Percentiles rank a stretch among this genome's conserved stretches.
These are phyloP conservation scores for Peronospora farinosa DNA, from an alignment of 352 stramenopile species.

Conservation along the genomic window DNA sequence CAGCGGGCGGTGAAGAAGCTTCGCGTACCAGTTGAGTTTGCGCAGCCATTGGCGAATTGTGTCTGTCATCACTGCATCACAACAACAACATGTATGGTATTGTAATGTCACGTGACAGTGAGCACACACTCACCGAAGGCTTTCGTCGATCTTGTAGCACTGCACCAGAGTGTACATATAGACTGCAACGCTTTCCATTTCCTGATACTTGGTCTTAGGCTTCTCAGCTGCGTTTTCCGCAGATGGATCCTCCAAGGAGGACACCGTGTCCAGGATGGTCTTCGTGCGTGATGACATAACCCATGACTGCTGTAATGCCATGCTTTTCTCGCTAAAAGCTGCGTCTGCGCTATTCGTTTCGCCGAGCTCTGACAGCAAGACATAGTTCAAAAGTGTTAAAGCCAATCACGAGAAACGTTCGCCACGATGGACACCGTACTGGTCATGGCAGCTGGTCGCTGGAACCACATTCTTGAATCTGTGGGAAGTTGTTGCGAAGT, in stretches of 20 bases:
- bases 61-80: conserved; percentile 4
- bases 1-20: conserved; percentile 3
- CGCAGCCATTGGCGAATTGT: conserved; percentile 1
- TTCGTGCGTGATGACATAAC: conserved; percentile 35
- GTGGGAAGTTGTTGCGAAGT: conserved; percentile 14
- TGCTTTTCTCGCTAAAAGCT: conserved; percentile 4
- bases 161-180: conserved; percentile 44
- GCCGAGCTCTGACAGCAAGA: conserved; percentile 6
- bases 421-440: conserved; percentile 3
- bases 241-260: conserved; percentile 8
- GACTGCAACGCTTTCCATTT: conserved; percentile 36
- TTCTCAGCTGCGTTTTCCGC: conserved; percentile 7
- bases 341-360: neutral
- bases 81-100: conserved; percentile 11
- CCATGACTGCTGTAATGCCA: conserved; percentile 28
- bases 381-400: conserved; percentile 1
- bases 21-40: conserved; percentile 1
- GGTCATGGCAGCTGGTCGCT: conserved; percentile 3
- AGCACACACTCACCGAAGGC: conserved; percentile 22
- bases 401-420: neutral
- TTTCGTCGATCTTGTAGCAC: conserved; percentile 48
- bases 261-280: conserved; percentile 23
- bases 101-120: neutral
- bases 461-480: conserved; percentile 1
- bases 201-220: conserved; percentile 16